These are phyloP conservation scores for Arthrobotrys sphaeroides DNA, from an alignment of 2,329 filamentous ascomycete species.

Conservation along the genomic window DNA sequence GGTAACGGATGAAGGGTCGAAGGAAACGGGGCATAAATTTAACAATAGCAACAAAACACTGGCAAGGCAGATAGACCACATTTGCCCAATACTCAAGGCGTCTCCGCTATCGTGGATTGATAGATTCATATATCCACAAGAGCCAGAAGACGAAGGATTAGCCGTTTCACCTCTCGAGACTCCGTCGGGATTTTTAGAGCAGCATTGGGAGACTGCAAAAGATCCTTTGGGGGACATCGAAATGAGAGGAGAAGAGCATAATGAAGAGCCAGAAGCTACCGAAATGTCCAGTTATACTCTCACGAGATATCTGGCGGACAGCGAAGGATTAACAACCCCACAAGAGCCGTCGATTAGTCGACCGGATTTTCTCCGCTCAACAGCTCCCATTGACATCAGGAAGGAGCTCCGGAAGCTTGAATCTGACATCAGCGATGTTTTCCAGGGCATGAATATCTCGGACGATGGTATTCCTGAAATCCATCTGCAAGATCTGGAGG, in stretches of 20 bases:
- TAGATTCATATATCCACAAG: not conserved
- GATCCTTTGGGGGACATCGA: constrained; percentile 41
- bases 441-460: constrained; percentile 36
- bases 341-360: constrained; percentile 28
- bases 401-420: constrained; percentile 44
- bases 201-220: not conserved
- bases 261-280: not conserved
- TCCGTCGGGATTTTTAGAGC: constrained; percentile 20
- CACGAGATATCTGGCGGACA: constrained; percentile 32
- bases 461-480: not conserved
- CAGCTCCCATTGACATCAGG: constrained; percentile 42
- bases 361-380: constrained; percentile 43
- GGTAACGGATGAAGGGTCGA: not conserved
- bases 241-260: constrained; percentile 15
- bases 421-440: constrained; percentile 35
- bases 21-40: not conserved
- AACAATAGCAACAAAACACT: not conserved
- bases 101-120: constrained; percentile 14
- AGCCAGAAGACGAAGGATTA: constrained; percentile 15
- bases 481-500: constrained; percentile 27
- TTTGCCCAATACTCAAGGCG: not conserved
- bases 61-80: not conserved
- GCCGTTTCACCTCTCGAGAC: constrained; percentile 34
- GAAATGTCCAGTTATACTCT: constrained; percentile 27
- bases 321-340: constrained; percentile 10